phyloP scores from a whole-genome alignment of 805 yeast genomes.

The Metschnikowia amazonensis region DNA sequence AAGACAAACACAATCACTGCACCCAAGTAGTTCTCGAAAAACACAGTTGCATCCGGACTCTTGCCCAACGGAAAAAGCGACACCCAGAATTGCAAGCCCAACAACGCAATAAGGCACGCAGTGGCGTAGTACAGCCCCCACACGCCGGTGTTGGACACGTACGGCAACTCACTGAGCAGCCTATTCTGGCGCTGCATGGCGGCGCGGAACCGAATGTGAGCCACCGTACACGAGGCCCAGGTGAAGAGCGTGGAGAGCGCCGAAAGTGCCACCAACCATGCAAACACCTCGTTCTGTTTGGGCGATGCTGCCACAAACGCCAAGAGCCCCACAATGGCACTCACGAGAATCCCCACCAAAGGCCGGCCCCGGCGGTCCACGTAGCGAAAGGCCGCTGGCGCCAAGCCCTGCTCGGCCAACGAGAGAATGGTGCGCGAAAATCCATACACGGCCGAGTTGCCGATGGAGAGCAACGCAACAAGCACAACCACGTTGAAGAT shows the following conservation, averaged over 20 bases:
- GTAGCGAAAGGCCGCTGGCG: conserved; percentile 32
- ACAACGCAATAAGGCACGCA: conserved; percentile 20
- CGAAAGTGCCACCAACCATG: conserved; percentile 41
- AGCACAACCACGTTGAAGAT: conserved; percentile 41
- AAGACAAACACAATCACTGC: conserved; percentile 22
- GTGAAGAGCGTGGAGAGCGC: conserved; percentile 42
- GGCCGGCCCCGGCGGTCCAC: conserved; percentile 42
- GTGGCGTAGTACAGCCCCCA: conserved; percentile 27
- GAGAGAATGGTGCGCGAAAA: conserved; percentile 40
- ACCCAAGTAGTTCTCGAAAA: conserved; percentile 27
- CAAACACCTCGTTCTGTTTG: conserved; percentile 32
- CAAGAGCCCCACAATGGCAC: conserved; percentile 35
- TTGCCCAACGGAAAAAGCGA: conserved; percentile 26
- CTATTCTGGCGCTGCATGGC: conserved; percentile 41
- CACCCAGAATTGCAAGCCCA: conserved; percentile 28
- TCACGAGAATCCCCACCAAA: conserved; percentile 31
- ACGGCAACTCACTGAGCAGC: conserved; percentile 48
- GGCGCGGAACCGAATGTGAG: conserved; percentile 39
- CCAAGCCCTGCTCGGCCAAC: conserved; percentile 39
- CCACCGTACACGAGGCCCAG: conserved; percentile 39
- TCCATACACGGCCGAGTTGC: conserved; percentile 43
- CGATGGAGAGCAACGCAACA: conserved; percentile 40
- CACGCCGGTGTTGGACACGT: conserved; percentile 46
- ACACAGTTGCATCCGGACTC: conserved; percentile 19
- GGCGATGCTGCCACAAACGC: conserved; percentile 42